These are phyloP conservation scores for Penicillium olsonii DNA, from an alignment of 2,329 filamentous ascomycete species.

Conservation along the genomic window DNA sequence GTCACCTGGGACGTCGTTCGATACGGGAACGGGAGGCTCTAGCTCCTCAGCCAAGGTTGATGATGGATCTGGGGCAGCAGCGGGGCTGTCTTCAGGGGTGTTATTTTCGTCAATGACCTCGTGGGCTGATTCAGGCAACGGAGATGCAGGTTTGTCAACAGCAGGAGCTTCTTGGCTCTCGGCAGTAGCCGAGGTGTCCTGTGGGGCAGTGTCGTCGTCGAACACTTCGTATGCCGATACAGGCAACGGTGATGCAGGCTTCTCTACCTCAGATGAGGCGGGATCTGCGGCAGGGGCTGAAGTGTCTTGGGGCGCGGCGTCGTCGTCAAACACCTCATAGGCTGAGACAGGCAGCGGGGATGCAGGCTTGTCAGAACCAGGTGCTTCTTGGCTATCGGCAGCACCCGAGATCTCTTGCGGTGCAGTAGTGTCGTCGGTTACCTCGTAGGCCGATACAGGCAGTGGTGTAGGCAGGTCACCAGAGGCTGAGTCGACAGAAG, in stretches of 20 bases:
- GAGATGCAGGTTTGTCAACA: background rate
- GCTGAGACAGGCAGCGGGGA: background rate
- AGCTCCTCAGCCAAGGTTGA: background rate
- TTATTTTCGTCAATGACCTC: background rate
- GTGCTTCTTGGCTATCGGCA: background rate
- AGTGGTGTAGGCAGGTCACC: slow-evolving; percentile 5
- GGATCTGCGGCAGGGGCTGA: background rate
- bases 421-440: slow-evolving; percentile 3
- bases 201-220: background rate
- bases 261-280: background rate
- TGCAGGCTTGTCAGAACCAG: background rate
- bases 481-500: slow-evolving; percentile 6
- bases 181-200: background rate
- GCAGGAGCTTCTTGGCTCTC: background rate
- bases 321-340: background rate
- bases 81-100: background rate
- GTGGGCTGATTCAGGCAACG: background rate
- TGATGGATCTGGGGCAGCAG: background rate
- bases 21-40: background rate
- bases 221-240: background rate
- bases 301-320: background rate
- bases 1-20: background rate
- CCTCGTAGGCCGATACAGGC: slow-evolving; percentile 6
- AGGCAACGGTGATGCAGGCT: background rate
- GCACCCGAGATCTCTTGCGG: background rate